Evolutionary conservation across 208 protist species (phyloP).

Genomic region (Wallacemonas sp.): DNA sequence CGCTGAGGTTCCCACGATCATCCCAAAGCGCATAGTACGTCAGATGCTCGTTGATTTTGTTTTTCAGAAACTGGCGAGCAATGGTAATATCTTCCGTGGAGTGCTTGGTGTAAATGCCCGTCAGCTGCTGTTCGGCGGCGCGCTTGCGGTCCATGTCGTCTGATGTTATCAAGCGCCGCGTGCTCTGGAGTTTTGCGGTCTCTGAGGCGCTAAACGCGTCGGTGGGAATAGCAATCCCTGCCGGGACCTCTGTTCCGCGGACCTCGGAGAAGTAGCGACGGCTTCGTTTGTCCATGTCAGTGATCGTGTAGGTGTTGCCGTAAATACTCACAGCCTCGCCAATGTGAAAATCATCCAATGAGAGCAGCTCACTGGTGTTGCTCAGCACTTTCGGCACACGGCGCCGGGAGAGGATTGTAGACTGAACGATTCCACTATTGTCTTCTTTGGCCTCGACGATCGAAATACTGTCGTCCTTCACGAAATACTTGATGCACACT

Average conservation of each 20-base stretch:
- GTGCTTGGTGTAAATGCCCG: conserved; percentile 88
- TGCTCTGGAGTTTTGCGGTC: conserved; percentile 17
- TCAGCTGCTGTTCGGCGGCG: conserved; percentile 77
- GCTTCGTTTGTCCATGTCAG: conserved; percentile 81
- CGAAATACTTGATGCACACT: conserved; percentile 78
- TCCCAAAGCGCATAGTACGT: conserved; percentile 89
- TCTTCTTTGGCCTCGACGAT: conserved; percentile 59
- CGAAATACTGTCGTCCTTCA: conserved; percentile 76
- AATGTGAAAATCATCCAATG: conserved; percentile 73
- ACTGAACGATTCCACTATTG: conserved; percentile 81
- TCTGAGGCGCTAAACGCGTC: conserved; percentile 38
- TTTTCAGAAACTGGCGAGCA: conserved; percentile 84
- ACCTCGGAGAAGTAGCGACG: conserved; percentile 69
- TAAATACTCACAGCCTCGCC: conserved; percentile 70
- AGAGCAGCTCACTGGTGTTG: conserved; percentile 44
- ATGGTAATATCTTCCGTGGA: conserved; percentile 81
- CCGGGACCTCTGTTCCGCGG: conserved; percentile 35
- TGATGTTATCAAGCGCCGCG: conserved; percentile 53
- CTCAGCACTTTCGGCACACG: conserved; percentile 65
- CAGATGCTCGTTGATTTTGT: conserved; percentile 86
- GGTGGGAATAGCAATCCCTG: conserved; percentile 31
- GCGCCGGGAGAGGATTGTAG: conserved; percentile 68
- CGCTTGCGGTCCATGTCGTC: conserved; percentile 89
- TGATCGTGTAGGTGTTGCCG: conserved; percentile 66
- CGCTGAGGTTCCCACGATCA: conserved; percentile 76